Percentiles rank a stretch among this genome's conserved stretches.
Evolutionary conservation across 306 rosid genomes (phyloP).

Genomic region (Castanospermum australe): DNA sequence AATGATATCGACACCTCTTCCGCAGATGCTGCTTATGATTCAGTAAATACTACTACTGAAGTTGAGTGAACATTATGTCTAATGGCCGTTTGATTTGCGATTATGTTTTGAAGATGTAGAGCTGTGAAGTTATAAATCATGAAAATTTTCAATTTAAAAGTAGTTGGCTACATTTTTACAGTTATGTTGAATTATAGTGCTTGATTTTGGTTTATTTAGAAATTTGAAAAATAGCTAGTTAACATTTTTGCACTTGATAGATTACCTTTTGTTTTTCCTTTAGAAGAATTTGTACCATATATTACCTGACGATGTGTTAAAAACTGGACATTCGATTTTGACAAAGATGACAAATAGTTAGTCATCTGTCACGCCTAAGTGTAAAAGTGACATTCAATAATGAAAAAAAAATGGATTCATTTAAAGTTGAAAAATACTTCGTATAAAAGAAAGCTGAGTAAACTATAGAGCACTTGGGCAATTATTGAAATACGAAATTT

Average conservation of each 20-base stretch:
- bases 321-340: not conserved
- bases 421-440: not conserved
- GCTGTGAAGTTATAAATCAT: too few species aligned
- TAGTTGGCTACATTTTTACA: too few species aligned
- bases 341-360: not conserved
- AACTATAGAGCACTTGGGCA: too few species aligned
- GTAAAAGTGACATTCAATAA: too few species aligned
- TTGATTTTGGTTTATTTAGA: too few species aligned
- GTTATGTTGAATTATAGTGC: too few species aligned
- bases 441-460: not conserved
- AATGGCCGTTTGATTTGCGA: too few species aligned
- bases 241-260: not conserved
- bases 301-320: not conserved
- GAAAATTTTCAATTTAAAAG: too few species aligned
- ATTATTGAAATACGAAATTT: too few species aligned
- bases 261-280: not conserved
- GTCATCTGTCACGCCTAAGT: too few species aligned
- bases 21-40: conserved; percentile 74
- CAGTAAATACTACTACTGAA: conserved; percentile 31
- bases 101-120: too few species aligned
- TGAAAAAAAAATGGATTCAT: too few species aligned
- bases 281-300: not conserved
- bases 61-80: conserved; percentile 27
- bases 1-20: conserved; percentile 89
- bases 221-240: not conserved